Evolutionary conservation across 2,329 filamentous ascomycete genomes (phyloP).

Genomic region (Sporothrix luriei): DNA sequence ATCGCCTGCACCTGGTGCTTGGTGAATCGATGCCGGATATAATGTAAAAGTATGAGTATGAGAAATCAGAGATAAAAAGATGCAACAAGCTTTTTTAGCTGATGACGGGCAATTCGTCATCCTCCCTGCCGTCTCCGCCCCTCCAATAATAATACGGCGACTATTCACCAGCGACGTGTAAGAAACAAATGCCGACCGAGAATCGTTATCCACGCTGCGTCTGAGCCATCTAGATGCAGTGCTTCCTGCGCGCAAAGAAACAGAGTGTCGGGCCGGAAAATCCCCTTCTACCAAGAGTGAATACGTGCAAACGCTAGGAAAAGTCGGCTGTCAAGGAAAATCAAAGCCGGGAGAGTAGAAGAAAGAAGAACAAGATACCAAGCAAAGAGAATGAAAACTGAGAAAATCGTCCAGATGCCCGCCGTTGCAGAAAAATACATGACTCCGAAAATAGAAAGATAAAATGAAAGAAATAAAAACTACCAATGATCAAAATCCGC

Average conservation of each 20-base stretch:
- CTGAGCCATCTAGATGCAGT: neutral
- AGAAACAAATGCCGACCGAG: neutral
- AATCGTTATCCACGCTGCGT: neutral
- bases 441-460: neutral
- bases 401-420: conserved; percentile 14
- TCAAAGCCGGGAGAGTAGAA: neutral
- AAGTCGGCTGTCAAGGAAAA: neutral
- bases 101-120: neutral
- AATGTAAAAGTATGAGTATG: neutral
- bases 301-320: neutral
- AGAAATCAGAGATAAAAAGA: neutral
- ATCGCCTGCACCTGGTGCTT: neutral
- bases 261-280: neutral
- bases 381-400: neutral
- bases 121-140: neutral
- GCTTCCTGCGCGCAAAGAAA: neutral
- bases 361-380: neutral
- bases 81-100: neutral
- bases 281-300: conserved; percentile 12
- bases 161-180: neutral
- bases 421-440: neutral
- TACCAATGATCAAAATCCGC: neutral
- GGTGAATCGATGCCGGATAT: neutral
- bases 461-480: neutral
- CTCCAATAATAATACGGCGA: neutral